phyloP scores from a whole-genome alignment of 305 asterid genomes.

The Rubia tinctorum region DNA sequence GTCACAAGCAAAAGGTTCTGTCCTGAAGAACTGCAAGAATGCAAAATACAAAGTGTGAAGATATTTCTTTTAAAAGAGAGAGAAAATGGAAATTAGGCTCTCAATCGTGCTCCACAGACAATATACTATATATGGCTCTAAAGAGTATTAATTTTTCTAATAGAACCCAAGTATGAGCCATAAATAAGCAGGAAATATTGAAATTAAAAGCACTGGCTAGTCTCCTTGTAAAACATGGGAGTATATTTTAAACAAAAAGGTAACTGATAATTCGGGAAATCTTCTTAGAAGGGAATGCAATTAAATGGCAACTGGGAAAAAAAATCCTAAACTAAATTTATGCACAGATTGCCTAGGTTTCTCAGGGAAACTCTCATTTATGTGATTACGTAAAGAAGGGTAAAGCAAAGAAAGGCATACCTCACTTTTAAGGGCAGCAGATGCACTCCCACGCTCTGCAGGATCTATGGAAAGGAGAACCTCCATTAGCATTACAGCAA shows the following conservation, averaged over 20 bases:
- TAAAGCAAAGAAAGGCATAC: slow-evolving; percentile 28
- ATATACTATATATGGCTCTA: neutral
- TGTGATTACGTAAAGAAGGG: neutral
- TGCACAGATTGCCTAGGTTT: neutral
- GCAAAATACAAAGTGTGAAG: slow-evolving; percentile 1
- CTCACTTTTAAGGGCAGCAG: slow-evolving; percentile 67
- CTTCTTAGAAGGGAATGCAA: neutral
- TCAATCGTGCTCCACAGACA: neutral
- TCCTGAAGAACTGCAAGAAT: slow-evolving; percentile 26
- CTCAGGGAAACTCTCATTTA: neutral
- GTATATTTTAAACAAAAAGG: neutral
- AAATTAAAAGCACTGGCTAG: neutral
- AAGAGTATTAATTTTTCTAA: neutral
- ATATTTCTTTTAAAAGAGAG: neutral
- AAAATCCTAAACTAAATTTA: neutral
- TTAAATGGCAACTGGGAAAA: neutral
- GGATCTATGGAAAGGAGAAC: slow-evolving; percentile 84
- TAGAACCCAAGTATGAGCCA: neutral
- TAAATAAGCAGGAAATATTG: neutral
- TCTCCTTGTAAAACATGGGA: neutral
- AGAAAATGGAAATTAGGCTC: neutral
- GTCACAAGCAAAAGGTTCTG: slow-evolving; percentile 32
- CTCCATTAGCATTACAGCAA: slow-evolving; percentile 63
- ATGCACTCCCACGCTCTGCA: slow-evolving; percentile 69
- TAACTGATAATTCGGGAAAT: no score